Evolutionary conservation across 495 filamentous ascomycete genomes (phyloP).

Genomic region (Bombardia bombarda): DNA sequence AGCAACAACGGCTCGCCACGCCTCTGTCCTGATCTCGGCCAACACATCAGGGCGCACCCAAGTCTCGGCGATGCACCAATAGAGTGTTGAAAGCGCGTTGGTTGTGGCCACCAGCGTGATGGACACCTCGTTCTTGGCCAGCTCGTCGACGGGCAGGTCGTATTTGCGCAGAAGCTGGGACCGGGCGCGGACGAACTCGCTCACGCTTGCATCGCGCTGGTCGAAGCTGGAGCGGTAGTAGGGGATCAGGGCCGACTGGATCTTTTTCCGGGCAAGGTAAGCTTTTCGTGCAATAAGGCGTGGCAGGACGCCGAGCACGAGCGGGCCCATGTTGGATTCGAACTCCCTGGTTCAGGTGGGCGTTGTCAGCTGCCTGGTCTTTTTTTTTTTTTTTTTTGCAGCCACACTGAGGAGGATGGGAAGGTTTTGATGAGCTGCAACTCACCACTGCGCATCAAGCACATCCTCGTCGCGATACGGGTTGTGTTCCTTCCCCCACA

Average conservation of each 20-base stretch:
- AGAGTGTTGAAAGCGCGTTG: constrained; percentile 15
- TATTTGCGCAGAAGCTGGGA: constrained; percentile 2
- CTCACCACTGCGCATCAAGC: constrained; percentile 11
- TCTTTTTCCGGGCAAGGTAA: constrained; percentile 12
- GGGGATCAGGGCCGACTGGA: constrained; percentile 5
- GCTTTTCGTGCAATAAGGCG: constrained; percentile 23
- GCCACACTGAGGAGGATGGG: too few species aligned
- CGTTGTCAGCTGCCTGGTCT: background rate
- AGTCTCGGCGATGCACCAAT: constrained; percentile 8
- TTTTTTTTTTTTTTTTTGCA: background rate
- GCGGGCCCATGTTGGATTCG: constrained; percentile 20
- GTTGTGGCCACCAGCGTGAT: constrained; percentile 9
- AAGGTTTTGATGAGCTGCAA: background rate
- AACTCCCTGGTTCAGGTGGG: constrained; percentile 11
- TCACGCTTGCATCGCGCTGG: background rate
- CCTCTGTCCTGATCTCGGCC: constrained; percentile 3
- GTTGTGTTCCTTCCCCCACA: constrained; percentile 20
- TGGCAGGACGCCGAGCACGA: constrained; percentile 18
- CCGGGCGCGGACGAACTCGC: constrained; percentile 5
- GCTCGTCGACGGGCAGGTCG: constrained; percentile 5
- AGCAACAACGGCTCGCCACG: background rate
- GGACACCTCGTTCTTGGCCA: constrained; percentile 7
- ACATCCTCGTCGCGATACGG: constrained; percentile 15
- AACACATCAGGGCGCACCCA: constrained; percentile 7
- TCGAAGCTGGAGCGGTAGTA: constrained; percentile 8